Conservation (phyloP, 139 green algal genomes). For the Ettlia oleoabundans region DNA sequence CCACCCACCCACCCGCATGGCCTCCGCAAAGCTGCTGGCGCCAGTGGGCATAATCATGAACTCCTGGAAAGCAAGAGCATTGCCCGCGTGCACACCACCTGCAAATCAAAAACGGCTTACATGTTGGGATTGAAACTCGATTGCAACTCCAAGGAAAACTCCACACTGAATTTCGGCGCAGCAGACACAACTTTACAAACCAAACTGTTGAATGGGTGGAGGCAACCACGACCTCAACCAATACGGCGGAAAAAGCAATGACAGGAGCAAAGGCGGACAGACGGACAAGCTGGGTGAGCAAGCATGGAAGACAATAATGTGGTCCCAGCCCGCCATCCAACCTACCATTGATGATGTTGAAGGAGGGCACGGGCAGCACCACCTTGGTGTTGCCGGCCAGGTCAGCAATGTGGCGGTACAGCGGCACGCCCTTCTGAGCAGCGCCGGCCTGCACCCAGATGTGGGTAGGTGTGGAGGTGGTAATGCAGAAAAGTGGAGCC, state of each 20-base stretch:
- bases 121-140: no score
- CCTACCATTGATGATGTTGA: constrained; percentile 99
- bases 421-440: constrained; percentile 92
- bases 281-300: not conserved
- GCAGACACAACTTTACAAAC: no score
- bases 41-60: constrained; percentile 99
- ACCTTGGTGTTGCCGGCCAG: constrained; percentile 94
- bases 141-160: no score
- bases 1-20: constrained; percentile 93
- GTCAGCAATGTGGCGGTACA: constrained; percentile 96
- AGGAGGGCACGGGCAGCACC: constrained; percentile 96
- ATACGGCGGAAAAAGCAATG: no score
- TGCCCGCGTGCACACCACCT: constrained; percentile 93
- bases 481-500: not conserved
- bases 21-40: constrained; percentile 87
- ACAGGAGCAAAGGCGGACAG: not conserved
- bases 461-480: not conserved
- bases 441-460: constrained; percentile 86
- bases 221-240: no score
- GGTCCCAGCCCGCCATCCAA: not conserved
- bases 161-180: no score
- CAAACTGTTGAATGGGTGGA: no score
- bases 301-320: not conserved
- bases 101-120: not conserved
- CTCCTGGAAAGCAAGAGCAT: constrained; percentile 98